Percentiles rank a stretch among this genome's conserved stretches.
These are phyloP conservation scores for Polymyxa betae DNA, from an alignment of 208 protist species.

Conservation along the genomic window DNA sequence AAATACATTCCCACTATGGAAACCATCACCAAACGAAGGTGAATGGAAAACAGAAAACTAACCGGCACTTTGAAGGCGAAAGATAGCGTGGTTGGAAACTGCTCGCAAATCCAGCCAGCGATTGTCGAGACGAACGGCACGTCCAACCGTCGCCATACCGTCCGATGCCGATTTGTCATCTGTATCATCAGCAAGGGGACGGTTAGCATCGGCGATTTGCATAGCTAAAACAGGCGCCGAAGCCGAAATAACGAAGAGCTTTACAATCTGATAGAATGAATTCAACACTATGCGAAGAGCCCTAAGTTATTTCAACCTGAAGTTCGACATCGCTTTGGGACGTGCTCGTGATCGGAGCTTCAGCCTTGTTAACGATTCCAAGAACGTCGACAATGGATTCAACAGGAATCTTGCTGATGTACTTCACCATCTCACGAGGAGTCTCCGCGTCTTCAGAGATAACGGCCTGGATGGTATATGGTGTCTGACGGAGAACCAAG, in stretches of 20 bases:
- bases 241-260: conserved; percentile 28
- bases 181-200: conserved; percentile 16
- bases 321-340: conserved; percentile 55
- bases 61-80: conserved; percentile 55
- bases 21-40: neutral
- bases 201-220: conserved; percentile 42
- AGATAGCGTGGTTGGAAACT: conserved; percentile 61
- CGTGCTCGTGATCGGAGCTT: conserved; percentile 40
- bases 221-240: conserved; percentile 3
- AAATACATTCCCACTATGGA: conserved; percentile 74
- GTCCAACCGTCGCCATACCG: conserved; percentile 54
- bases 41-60: neutral
- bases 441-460: neutral
- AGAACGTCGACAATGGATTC: conserved; percentile 60
- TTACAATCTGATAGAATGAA: neutral
- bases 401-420: conserved; percentile 47
- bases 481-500: conserved; percentile 39
- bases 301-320: conserved; percentile 40
- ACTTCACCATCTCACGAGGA: conserved; percentile 50
- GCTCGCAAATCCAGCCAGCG: conserved; percentile 60
- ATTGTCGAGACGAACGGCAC: conserved; percentile 60
- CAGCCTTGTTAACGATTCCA: conserved; percentile 14
- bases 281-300: neutral
- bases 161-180: conserved; percentile 1
- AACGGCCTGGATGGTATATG: conserved; percentile 55